phyloP scores from a whole-genome alignment of 768 basidiomycete genomes.

The Auriculariales sp. region DNA sequence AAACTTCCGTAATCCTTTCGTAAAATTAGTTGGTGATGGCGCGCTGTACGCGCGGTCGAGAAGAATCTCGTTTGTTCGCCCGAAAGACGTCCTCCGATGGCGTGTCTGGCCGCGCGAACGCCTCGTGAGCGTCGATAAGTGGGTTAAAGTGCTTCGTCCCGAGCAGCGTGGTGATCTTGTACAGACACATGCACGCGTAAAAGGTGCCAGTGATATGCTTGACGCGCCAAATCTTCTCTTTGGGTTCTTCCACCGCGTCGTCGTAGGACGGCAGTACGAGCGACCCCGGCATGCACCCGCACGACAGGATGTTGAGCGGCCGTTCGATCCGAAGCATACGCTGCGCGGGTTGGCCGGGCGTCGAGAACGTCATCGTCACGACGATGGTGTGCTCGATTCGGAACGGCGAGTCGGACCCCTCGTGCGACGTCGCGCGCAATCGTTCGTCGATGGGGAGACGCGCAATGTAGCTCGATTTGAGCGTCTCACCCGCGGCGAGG shows the following conservation, averaged over 20 bases:
- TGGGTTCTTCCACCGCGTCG: not conserved
- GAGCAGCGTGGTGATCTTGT: not conserved
- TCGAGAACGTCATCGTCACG: not conserved
- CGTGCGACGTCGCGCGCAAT: not conserved
- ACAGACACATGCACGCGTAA: not conserved
- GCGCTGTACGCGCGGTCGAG: too few relatives aligned
- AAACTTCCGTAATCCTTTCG: too few relatives aligned
- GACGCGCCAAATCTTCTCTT: not conserved
- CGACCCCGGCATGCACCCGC: not conserved
- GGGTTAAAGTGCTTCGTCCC: too few relatives aligned
- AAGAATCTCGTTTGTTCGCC: too few relatives aligned
- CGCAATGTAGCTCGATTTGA: not conserved
- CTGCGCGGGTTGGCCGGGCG: not conserved
- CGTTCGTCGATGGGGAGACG: not conserved
- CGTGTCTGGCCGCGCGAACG: too few relatives aligned
- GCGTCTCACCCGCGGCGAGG: not conserved
- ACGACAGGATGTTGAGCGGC: not conserved
- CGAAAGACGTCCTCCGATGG: too few relatives aligned
- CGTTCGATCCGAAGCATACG: not conserved
- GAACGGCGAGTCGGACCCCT: not conserved
- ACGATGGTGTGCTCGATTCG: not conserved
- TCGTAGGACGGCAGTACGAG: not conserved
- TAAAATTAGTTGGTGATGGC: too few relatives aligned
- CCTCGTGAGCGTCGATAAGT: too few relatives aligned
- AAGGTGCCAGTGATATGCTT: not conserved